phyloP scores from a whole-genome alignment of 2,329 filamentous ascomycete genomes.

The Exophiala xenobiotica region DNA sequence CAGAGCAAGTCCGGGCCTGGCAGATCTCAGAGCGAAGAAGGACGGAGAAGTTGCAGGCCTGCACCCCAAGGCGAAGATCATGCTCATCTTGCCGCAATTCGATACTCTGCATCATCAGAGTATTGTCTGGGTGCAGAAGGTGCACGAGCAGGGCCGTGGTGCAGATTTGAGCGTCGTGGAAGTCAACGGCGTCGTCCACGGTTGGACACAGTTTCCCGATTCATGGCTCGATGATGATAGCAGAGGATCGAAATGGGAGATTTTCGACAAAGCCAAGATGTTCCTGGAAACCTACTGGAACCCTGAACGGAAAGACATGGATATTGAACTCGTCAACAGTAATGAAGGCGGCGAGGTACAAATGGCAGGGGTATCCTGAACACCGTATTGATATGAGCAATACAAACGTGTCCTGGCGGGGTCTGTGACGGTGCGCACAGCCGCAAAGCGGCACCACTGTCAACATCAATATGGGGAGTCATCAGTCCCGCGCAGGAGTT shows the following conservation, averaged over 20 bases:
- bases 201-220: slow-evolving; percentile 32
- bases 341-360: background rate
- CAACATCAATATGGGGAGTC: no score
- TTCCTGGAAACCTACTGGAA: slow-evolving; percentile 19
- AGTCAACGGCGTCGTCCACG: slow-evolving; percentile 28
- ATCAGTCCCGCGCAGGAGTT: no score
- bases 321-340: slow-evolving; percentile 1
- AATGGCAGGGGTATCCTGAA: no score
- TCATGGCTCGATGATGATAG: slow-evolving; percentile 26
- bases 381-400: no score
- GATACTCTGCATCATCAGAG: slow-evolving; percentile 28
- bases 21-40: slow-evolving; percentile 12
- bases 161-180: slow-evolving; percentile 25
- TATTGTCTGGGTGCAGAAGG: slow-evolving; percentile 27
- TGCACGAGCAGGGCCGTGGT: slow-evolving; percentile 23
- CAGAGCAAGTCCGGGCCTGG: slow-evolving; percentile 28
- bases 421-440: no score
- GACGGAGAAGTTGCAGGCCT: slow-evolving; percentile 15
- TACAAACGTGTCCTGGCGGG: no score
- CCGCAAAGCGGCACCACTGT: no score
- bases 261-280: slow-evolving; percentile 17
- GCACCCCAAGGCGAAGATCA: slow-evolving; percentile 27
- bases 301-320: slow-evolving; percentile 3
- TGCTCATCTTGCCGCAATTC: slow-evolving; percentile 29
- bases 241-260: slow-evolving; percentile 15